Conservation (phyloP, 2,329 filamentous ascomycete genomes). For the Ophiosphaerella herpotricha region DNA sequence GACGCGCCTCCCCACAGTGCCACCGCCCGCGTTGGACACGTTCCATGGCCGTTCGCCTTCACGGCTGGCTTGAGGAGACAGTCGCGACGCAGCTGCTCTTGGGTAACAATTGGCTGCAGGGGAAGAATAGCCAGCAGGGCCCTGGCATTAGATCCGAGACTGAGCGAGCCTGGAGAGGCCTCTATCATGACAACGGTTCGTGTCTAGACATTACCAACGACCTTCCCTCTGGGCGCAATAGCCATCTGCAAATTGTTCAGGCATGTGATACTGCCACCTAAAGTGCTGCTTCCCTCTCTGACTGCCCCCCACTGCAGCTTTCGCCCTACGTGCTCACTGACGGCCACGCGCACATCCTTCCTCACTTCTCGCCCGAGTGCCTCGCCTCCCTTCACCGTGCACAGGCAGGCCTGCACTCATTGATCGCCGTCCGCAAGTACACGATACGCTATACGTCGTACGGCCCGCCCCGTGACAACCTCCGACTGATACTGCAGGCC, state of each 20-base stretch:
- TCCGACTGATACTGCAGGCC: conserved; percentile 27
- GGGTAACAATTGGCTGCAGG: conserved; percentile 28
- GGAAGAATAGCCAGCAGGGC: conserved; percentile 12
- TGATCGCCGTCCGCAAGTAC: conserved; percentile 28
- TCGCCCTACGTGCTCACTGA: conserved; percentile 35
- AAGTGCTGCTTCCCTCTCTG: background rate
- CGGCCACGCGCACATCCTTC: conserved; percentile 24
- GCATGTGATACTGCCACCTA: conserved; percentile 13
- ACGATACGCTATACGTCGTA: conserved; percentile 32
- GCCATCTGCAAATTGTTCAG: conserved; percentile 29
- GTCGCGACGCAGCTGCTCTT: conserved; percentile 26
- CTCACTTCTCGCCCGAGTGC: conserved; percentile 19
- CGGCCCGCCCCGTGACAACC: conserved; percentile 25
- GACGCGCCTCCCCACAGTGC: conserved; percentile 15
- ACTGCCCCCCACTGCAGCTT: conserved; percentile 8
- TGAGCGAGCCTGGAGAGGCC: conserved; percentile 20
- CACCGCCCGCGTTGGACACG: background rate
- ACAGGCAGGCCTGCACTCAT: conserved; percentile 2
- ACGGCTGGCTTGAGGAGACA: conserved; percentile 28
- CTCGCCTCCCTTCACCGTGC: conserved; percentile 9
- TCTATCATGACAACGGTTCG: conserved; percentile 44
- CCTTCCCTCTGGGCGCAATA: conserved; percentile 6
- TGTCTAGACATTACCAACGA: conserved; percentile 34
- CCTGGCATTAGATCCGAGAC: conserved; percentile 5
- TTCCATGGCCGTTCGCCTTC: conserved; percentile 21